Evolutionary conservation across 805 yeast species (phyloP), one percentile per base, ranked within the genome.

Genomic region (Ogataea trehaloabstinens): DNA sequence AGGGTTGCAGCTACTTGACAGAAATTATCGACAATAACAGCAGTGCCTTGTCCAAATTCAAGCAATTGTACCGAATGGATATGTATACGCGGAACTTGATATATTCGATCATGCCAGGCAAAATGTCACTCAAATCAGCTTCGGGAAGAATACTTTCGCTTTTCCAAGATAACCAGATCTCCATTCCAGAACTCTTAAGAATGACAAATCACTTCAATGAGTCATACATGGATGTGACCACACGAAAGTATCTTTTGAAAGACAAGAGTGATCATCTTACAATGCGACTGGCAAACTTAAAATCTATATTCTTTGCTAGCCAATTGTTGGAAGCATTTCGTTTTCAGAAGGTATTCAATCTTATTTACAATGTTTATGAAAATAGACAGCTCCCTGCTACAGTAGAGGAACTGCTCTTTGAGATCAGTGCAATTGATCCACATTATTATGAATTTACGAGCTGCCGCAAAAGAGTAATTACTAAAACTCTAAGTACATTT

Each of bases 401-500:
- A 19, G 21, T 42, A 7, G 61, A 56, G 18, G 27, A 30, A 1
- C 38, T 51, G 3, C 40, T 51, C 4, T 6, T 47, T 16, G 15
- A 42, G 6, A 18, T 56, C 13, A 41, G 49, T 28, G 28, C 37
- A 7, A 12, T 56, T 5, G 61, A 57, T 28, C 51, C 60, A 3
- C 35, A 48, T 28, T 56, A 42, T 33, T 47, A 46, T 35, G 60
- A 57, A 24, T 41, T 53, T n/a, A 17, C 40, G 4, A 31, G 28
- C 1, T 20, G 13, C 16, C 40, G 56, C 21, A 13, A 37, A 19
- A 18, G 37, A 12, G 37, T 52, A 5, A 22, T 46, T 5, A 25
- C 22, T 13, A 17, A 27, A 6, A 30, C 32, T 7, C 21, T 39
- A 2, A 17, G 20, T n/a, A 28, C 16, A 11, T 48, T 38, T 36